These are phyloP conservation scores for Mycosarcoma maydis DNA, from an alignment of 1,284 basidiomycete genomes.

Conservation along the genomic window DNA sequence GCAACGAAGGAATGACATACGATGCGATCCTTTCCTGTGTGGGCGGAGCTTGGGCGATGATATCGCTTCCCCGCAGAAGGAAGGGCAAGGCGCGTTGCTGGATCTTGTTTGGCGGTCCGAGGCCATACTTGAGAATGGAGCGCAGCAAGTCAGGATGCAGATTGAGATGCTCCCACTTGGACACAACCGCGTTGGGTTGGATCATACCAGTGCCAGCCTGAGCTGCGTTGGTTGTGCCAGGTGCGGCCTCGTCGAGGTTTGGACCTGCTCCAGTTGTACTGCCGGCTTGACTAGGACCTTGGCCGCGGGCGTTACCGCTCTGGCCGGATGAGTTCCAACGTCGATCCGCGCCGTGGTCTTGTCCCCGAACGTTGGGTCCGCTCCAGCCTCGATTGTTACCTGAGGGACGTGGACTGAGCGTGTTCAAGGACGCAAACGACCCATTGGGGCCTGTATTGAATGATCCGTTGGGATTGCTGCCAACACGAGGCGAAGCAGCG, in stretches of 20 bases:
- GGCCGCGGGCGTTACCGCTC: constrained; percentile 13
- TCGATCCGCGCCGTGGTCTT: constrained; percentile 20
- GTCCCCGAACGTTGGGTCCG: constrained; percentile 12
- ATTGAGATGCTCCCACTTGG: constrained; percentile 94
- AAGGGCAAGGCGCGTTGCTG: constrained; percentile 96
- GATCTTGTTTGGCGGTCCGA: constrained; percentile 96
- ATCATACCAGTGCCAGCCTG: constrained; percentile 72
- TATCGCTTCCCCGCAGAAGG: constrained; percentile 89
- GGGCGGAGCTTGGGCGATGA: constrained; percentile 97
- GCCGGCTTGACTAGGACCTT: background rate
- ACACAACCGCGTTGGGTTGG: constrained; percentile 81
- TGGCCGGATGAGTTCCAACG: constrained; percentile 28
- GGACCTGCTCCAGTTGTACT: constrained; percentile 6
- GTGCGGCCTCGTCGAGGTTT: constrained; percentile 19
- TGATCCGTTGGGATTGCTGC: constrained; percentile 13
- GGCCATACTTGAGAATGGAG: constrained; percentile 93
- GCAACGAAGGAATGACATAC: constrained; percentile 71
- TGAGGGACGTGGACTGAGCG: constrained; percentile 39
- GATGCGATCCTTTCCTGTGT: constrained; percentile 98
- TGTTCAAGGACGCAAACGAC: constrained; percentile 16
- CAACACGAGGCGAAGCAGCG: constrained; percentile 39
- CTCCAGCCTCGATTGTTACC: constrained; percentile 36
- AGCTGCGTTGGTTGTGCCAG: background rate
- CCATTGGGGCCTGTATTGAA: constrained; percentile 13
- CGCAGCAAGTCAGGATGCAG: constrained; percentile 86